A percentile compares a stretch with the other conserved stretches of the same genome.
These are phyloP conservation scores for Sporothrix schenckii DNA, from an alignment of 2,329 filamentous ascomycete genomes.

Conservation along the genomic window DNA sequence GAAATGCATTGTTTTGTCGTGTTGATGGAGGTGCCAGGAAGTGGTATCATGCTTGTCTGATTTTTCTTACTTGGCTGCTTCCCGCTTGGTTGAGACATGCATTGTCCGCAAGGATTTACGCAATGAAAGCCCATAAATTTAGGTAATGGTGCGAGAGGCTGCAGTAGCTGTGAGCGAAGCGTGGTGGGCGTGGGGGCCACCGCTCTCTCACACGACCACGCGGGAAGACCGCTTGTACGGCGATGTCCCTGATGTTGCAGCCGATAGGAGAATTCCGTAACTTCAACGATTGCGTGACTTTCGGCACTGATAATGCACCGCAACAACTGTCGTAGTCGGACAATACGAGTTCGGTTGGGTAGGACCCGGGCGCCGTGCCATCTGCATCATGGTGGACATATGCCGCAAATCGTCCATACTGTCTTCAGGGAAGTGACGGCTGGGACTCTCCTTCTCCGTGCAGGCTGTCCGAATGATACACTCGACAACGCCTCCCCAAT, in stretches of 20 bases:
- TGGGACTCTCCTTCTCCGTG: too few species aligned
- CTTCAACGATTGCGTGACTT: neutral
- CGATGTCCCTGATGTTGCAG: neutral
- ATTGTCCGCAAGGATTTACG: neutral
- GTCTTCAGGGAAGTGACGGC: too few species aligned
- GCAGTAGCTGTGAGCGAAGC: neutral
- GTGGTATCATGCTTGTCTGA: neutral
- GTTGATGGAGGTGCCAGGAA: neutral
- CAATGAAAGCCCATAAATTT: slow-evolving; percentile 9
- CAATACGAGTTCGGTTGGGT: neutral
- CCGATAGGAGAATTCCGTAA: neutral
- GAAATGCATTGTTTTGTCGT: neutral
- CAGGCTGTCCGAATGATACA: too few species aligned
- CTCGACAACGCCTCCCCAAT: too few species aligned
- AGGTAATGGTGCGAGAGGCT: neutral
- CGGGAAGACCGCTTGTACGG: neutral
- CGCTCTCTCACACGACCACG: neutral
- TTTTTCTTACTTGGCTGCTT: neutral
- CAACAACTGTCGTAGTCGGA: neutral
- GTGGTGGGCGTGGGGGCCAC: slow-evolving; percentile 15
- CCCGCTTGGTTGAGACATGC: neutral
- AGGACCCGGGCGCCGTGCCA: too few species aligned
- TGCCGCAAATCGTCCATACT: too few species aligned
- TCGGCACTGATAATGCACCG: neutral
- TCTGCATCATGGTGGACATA: too few species aligned